phyloP scores from a whole-genome alignment of 148 eudicot genomes.

The Beta vulgaris region DNA sequence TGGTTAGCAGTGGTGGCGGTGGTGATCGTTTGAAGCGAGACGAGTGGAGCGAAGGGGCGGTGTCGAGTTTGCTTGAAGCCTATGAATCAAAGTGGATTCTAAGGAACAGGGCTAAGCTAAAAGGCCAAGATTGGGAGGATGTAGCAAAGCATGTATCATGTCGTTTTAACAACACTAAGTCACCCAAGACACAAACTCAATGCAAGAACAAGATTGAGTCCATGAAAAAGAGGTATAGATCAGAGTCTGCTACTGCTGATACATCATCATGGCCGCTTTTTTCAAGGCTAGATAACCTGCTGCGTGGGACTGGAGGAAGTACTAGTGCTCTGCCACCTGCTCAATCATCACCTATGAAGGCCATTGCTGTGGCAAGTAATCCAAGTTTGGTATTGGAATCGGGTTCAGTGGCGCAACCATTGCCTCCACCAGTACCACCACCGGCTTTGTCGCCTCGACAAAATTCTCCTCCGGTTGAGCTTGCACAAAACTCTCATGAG shows the following conservation, averaged over 20 bases:
- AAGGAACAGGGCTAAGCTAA: conserved; percentile 80
- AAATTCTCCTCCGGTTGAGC: conserved; percentile 26
- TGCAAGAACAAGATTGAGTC: conserved; percentile 96
- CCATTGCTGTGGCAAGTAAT: conserved; percentile 5
- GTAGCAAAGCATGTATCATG: conserved; percentile 75
- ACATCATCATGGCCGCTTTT: conserved; percentile 83
- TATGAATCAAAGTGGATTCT: conserved; percentile 85
- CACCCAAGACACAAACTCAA: conserved; percentile 81
- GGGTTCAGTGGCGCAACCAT: conserved; percentile 11
- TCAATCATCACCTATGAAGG: conserved; percentile 15
- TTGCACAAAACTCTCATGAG: conserved; percentile 48
- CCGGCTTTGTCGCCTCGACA: neutral
- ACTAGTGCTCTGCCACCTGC: conserved; percentile 25
- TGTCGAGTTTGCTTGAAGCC: conserved; percentile 65
- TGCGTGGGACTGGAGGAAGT: conserved; percentile 49
- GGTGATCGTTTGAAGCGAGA: conserved; percentile 70
- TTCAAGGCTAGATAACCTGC: conserved; percentile 56
- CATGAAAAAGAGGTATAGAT: conserved; percentile 89
- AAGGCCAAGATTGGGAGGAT: conserved; percentile 96
- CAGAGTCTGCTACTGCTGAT: conserved; percentile 67
- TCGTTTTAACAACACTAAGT: conserved; percentile 45
- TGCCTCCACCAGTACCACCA: conserved; percentile 6
- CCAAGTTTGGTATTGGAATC: conserved; percentile 31
- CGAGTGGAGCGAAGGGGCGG: conserved; percentile 97
- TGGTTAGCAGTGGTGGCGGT: conserved; percentile 20